A percentile compares a stretch with the other conserved stretches of the same genome.
Conservation (phyloP, 2,329 filamentous ascomycete genomes). For the Alternaria sp. region DNA sequence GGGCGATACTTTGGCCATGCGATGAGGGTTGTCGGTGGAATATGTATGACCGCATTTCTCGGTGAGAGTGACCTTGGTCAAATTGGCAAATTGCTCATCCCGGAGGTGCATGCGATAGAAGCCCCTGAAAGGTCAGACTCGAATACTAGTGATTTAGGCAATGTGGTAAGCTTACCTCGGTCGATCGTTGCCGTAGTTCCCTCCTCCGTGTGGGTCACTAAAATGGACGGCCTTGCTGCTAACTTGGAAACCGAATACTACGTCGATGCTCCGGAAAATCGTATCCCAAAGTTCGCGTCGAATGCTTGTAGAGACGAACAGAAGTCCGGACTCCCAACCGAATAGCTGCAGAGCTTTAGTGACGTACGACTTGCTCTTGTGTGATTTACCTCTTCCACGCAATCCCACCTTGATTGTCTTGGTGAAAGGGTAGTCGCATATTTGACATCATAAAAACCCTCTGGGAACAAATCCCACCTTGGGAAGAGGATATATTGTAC, state of each 20-base stretch:
- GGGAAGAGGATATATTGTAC: background rate
- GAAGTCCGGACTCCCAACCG: background rate
- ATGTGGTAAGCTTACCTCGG: background rate
- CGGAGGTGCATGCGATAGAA: background rate
- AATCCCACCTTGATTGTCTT: no score
- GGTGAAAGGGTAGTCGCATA: background rate
- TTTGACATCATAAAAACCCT: background rate
- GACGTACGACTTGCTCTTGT: background rate
- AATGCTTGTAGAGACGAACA: background rate
- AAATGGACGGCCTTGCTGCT: background rate
- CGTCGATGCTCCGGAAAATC: background rate
- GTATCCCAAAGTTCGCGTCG: background rate
- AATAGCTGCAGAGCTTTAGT: background rate
- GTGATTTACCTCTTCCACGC: no score
- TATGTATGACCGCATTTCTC: no score
- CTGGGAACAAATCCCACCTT: background rate
- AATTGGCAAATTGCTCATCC: background rate
- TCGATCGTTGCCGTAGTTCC: background rate
- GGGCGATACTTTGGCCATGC: no score
- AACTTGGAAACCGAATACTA: background rate
- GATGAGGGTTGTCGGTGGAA: no score
- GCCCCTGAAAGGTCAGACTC: no score
- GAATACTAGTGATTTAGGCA: accelerated
- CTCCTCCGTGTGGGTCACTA: background rate
- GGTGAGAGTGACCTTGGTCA: no score